Evolutionary conservation across 2,329 filamentous ascomycete genomes (phyloP).

Genomic region (Penicillium sp.): DNA sequence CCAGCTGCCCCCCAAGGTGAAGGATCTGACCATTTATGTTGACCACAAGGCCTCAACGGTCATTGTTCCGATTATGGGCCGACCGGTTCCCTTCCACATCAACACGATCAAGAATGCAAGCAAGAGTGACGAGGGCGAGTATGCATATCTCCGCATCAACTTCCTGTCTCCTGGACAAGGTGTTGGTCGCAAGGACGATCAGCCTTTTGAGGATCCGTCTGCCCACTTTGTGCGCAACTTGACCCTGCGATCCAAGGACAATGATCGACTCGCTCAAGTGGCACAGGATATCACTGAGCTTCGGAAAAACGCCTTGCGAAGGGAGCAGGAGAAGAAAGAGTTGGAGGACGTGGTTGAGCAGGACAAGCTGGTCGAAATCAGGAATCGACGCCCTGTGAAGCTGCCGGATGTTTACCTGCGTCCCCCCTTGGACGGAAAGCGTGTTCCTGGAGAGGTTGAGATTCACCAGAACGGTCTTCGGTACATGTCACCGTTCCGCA

Average conservation of each 20-base stretch:
- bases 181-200: conserved; percentile 93
- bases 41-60: conserved; percentile 86
- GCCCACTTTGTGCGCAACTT: conserved; percentile 94
- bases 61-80: conserved; percentile 92
- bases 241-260: conserved; percentile 88
- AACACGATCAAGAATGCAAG: conserved; percentile 98
- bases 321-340: conserved; percentile 98
- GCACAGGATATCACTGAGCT: conserved; percentile 90
- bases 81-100: conserved; percentile 96
- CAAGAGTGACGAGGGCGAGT: conserved; percentile 93
- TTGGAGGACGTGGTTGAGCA: conserved; percentile 99
- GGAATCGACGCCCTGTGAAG: conserved; percentile 84
- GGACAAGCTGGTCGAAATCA: conserved; percentile 90
- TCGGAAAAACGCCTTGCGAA: conserved; percentile 85
- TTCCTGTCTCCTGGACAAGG: conserved; percentile 95
- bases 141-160: conserved; percentile 91
- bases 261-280: conserved; percentile 82
- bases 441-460: conserved; percentile 89
- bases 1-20: conserved; percentile 75
- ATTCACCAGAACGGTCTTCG: conserved; percentile 99
- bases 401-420: conserved; percentile 94
- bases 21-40: conserved; percentile 82
- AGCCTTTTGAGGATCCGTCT: conserved; percentile 92
- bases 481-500: conserved; percentile 75
- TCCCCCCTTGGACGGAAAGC: conserved; percentile 92